phyloP scores from a whole-genome alignment of 371 early-diverging fungal genomes.

The Rhizopus delemar region DNA sequence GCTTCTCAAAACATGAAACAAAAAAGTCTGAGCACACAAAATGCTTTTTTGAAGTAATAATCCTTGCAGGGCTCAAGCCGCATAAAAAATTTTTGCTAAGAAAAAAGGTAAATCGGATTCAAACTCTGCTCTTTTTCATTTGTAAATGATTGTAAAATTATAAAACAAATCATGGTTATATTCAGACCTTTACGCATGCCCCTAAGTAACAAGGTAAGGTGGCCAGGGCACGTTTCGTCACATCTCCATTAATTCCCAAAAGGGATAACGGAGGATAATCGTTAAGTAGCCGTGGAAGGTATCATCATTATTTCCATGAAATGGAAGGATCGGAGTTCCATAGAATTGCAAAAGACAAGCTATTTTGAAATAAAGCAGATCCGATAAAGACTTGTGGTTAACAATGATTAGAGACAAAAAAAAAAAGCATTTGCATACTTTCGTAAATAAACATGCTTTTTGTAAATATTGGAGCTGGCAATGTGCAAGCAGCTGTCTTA shows the following conservation, averaged over 20 bases:
- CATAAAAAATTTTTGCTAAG: too few relatives aligned
- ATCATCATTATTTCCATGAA: slow-evolving; percentile 5
- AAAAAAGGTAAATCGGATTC: background rate
- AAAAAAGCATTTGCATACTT: background rate
- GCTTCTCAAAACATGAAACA: too few relatives aligned
- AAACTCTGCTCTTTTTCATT: background rate
- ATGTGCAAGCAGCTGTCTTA: too few relatives aligned
- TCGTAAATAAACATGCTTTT: background rate
- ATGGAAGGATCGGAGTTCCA: slow-evolving; percentile 2
- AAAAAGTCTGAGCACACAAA: too few relatives aligned
- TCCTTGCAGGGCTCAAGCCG: too few relatives aligned
- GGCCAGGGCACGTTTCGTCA: slow-evolving; percentile 3
- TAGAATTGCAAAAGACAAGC: background rate
- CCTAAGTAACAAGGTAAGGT: slow-evolving; percentile 3
- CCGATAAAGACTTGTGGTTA: background rate
- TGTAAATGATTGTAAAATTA: background rate
- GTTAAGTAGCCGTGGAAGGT: background rate
- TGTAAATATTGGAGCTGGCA: too few relatives aligned
- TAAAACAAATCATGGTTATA: background rate
- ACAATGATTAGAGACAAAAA: background rate
- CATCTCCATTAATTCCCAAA: background rate
- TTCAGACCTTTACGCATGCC: slow-evolving; percentile 4
- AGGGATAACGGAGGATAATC: background rate
- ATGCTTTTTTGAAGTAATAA: too few relatives aligned
- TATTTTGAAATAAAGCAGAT: background rate